These are phyloP conservation scores for Trichoderma asperellum DNA, from an alignment of 2,329 filamentous ascomycete genomes.

Conservation along the genomic window DNA sequence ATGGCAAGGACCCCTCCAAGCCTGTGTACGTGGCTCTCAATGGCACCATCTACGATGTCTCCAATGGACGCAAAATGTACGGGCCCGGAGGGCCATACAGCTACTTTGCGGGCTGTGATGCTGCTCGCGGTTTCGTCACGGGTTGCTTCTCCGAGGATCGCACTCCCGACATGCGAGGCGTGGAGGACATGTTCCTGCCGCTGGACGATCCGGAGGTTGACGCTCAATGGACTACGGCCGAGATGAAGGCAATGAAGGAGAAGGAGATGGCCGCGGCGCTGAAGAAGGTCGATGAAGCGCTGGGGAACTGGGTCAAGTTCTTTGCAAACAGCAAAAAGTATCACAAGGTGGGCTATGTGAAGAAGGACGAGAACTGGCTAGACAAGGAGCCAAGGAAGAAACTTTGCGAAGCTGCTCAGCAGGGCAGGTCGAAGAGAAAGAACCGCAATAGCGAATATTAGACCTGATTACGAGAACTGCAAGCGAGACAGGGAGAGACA, in stretches of 20 bases:
- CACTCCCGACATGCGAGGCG: conserved; percentile 81
- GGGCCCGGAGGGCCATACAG: conserved; percentile 85
- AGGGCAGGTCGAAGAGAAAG: conserved; percentile 54
- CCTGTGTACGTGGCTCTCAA: conserved; percentile 93
- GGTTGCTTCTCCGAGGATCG: conserved; percentile 88
- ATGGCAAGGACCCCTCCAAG: conserved; percentile 73
- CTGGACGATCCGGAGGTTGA: conserved; percentile 67
- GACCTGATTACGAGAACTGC: not conserved
- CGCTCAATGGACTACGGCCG: conserved; percentile 56
- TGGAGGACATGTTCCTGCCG: conserved; percentile 82
- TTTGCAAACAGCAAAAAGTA: conserved; percentile 83
- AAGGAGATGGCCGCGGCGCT: conserved; percentile 68
- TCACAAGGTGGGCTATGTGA: conserved; percentile 74
- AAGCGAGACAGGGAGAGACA: too few relatives aligned
- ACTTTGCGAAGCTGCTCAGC: conserved; percentile 73
- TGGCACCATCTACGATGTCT: conserved; percentile 83
- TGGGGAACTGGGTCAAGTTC: conserved; percentile 83
- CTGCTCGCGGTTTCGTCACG: conserved; percentile 86
- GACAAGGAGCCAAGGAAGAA: conserved; percentile 63
- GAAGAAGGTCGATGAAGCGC: conserved; percentile 65
- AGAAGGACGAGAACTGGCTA: conserved; percentile 63
- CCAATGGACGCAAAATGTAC: conserved; percentile 69
- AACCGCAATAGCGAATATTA: conserved; percentile 39
- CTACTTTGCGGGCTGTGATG: conserved; percentile 85
- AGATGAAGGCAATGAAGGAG: conserved; percentile 58